Percentiles rank a stretch among this genome's conserved stretches.
phyloP scores from a whole-genome alignment of 2,329 filamentous ascomycete genomes.

The Fusarium setosum region DNA sequence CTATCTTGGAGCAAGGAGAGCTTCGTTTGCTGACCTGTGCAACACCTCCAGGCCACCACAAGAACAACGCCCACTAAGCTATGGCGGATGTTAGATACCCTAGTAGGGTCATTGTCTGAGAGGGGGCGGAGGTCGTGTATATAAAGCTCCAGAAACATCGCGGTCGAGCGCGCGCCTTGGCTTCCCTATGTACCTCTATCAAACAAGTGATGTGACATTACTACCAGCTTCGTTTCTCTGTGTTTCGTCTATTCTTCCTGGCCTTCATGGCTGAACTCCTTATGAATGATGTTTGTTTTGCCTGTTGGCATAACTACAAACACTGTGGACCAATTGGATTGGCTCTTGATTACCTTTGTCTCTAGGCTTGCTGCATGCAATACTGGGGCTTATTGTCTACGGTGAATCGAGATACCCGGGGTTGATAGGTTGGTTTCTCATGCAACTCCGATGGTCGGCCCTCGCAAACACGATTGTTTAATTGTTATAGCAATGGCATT shows the following conservation, averaged over 20 bases:
- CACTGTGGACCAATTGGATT: neutral
- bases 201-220: slow-evolving; percentile 44
- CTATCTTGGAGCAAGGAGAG: neutral
- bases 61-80: slow-evolving; percentile 98
- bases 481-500: too few species aligned
- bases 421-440: neutral
- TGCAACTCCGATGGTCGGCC: slow-evolving; percentile 4
- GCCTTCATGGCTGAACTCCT: neutral
- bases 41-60: slow-evolving; percentile 85
- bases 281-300: too few species aligned
- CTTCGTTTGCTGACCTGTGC: slow-evolving; percentile 27
- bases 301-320: neutral
- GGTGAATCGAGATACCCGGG: neutral
- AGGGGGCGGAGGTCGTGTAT: slow-evolving; percentile 51
- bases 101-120: slow-evolving; percentile 39
- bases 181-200: slow-evolving; percentile 50
- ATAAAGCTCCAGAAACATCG: slow-evolving; percentile 52
- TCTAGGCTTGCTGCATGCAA: too few species aligned
- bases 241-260: neutral
- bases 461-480: too few species aligned
- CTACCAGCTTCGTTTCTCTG: slow-evolving; percentile 13
- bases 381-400: too few species aligned
- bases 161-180: slow-evolving; percentile 51
- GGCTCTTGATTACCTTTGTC: too few species aligned
- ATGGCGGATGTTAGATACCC: slow-evolving; percentile 28